phyloP scores from a whole-genome alignment of 2,329 filamentous ascomycete species.

The Diaporthe sp. region DNA sequence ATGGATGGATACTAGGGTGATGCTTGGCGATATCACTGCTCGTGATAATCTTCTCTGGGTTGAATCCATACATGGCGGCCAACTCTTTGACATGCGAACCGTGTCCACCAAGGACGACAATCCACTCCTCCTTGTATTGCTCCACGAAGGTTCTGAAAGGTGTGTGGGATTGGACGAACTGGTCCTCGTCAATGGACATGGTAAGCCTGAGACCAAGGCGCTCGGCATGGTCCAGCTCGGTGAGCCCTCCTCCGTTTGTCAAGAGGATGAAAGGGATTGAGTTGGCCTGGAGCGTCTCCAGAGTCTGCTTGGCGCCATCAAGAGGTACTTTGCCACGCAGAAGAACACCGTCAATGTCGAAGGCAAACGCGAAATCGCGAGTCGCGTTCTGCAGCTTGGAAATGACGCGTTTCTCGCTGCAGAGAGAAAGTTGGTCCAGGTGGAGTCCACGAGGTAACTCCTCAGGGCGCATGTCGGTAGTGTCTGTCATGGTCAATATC shows the following conservation, averaged over 20 bases:
- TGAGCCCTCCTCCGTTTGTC: constrained; percentile 80
- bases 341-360: constrained; percentile 78
- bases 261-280: constrained; percentile 80
- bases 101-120: constrained; percentile 68
- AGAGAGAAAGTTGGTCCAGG: background rate
- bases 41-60: constrained; percentile 51
- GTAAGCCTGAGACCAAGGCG: constrained; percentile 67
- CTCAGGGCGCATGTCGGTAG: background rate
- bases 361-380: constrained; percentile 49
- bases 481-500: background rate
- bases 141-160: constrained; percentile 73
- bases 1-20: constrained; percentile 49
- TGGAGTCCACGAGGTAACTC: constrained; percentile 1
- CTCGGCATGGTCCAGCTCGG: constrained; percentile 72
- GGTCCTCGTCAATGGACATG: constrained; percentile 61
- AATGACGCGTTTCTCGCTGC: background rate
- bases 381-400: background rate
- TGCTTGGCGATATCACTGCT: constrained; percentile 51
- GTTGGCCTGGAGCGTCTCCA: constrained; percentile 71
- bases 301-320: constrained; percentile 71
- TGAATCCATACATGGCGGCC: constrained; percentile 52
- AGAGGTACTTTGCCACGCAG: constrained; percentile 74
- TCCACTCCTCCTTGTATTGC: constrained; percentile 62
- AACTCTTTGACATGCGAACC: constrained; percentile 49
- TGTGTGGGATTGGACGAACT: constrained; percentile 81